A percentile compares a stretch with the other conserved stretches of the same genome.
phyloP scores from a whole-genome alignment of 2,329 filamentous ascomycete species.

The Exophiala sideris region DNA sequence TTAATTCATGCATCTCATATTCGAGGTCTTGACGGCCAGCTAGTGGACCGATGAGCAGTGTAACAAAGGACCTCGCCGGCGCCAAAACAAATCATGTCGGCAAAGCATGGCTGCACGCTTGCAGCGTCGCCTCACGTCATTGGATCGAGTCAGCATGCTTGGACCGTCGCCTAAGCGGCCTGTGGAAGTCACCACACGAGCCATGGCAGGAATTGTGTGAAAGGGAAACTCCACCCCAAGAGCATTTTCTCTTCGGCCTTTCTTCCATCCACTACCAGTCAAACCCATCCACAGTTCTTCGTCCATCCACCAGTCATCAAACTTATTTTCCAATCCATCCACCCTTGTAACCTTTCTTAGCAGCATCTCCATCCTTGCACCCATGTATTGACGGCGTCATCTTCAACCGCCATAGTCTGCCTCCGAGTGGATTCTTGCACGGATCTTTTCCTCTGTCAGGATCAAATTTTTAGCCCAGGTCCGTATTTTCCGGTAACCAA shows the following conservation, averaged over 20 bases:
- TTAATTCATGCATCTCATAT: neutral
- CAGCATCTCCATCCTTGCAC: slow-evolving; percentile 18
- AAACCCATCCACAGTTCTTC: neutral
- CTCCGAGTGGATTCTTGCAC: slow-evolving; percentile 6
- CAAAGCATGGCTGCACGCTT: neutral
- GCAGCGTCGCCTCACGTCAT: neutral
- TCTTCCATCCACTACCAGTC: too few species aligned
- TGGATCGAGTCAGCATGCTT: neutral
- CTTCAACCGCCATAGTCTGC: slow-evolving; percentile 8
- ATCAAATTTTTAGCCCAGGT: slow-evolving; percentile 12
- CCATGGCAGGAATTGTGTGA: neutral
- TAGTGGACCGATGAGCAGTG: neutral
- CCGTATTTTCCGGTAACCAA: slow-evolving; percentile 19
- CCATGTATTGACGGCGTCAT: slow-evolving; percentile 10
- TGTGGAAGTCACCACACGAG: too few species aligned
- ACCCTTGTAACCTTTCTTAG: neutral
- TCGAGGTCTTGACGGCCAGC: neutral
- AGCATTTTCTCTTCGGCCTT: too few species aligned
- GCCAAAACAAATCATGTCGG: neutral
- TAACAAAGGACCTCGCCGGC: neutral
- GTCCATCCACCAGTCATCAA: neutral
- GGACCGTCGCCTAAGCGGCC: neutral
- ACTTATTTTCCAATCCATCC: neutral
- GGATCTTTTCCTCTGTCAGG: slow-evolving; percentile 5
- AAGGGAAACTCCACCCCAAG: neutral